Base-by-base conservation (phyloP, 2,329 filamentous ascomycete species). In the Neonectria magnoliae region DNA sequence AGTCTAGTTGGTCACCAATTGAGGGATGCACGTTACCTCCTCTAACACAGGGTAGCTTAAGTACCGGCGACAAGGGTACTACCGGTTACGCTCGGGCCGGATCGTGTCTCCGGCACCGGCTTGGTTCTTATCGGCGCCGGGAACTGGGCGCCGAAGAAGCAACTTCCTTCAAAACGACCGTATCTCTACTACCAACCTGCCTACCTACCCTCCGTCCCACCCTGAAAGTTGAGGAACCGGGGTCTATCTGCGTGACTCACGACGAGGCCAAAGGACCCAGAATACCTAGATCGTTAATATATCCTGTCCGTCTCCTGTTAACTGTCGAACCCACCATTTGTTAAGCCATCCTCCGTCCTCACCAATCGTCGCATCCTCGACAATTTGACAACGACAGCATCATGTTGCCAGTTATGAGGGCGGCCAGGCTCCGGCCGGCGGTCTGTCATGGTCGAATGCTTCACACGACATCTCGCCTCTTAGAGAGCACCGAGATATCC, bases 71-170 rank as follows among this genome's bases (percentile, higher is more conserved):
- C 65, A 64, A 55, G 71, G 71, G 66, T 73, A 73, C 51, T 62
- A 64, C 68, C 71, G 71, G 71, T 60, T 73, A 73, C 57, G 69
- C 66, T 57, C 68, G 71, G 71, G 36, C 68, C 70, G 69, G 36
- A 52, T 50, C 31, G 11, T 38, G 53, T 31, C 68, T 68, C 71
- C 69, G 70, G 70, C 70, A 73, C 71, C 71, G 71, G 71, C 66
- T 61, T 68, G 47, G 53, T n/a, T 44, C 56, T 68, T 70, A 64
- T 62, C 66, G 62, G 60, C 59, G 44, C 56, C 69, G 69, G 68
- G 58, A 58, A 64, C 62, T 53, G 31, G 56, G 41, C 20, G 67
- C 59, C 69, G 70, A 68, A 54, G 71, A 66, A 62, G 54, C 52
- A 48, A 51, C 27, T 18, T 45, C 47, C 33, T 56, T 61, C 11